These are phyloP conservation scores for Copromyces sp. DNA, from an alignment of 495 filamentous ascomycete species.

Conservation along the genomic window DNA sequence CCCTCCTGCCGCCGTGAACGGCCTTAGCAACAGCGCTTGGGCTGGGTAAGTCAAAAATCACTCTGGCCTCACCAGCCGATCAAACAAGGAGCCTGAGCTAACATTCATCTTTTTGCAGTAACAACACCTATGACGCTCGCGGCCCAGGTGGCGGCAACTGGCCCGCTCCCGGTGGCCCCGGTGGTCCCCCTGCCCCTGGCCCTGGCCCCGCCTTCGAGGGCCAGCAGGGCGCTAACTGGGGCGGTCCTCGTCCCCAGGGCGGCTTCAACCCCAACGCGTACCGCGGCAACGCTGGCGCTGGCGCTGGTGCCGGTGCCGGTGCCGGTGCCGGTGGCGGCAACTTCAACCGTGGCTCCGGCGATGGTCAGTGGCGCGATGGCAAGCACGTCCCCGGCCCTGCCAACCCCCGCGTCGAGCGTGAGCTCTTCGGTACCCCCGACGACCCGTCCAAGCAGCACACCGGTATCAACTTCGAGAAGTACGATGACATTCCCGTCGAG, in stretches of 20 bases:
- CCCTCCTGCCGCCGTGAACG: conserved; percentile 29
- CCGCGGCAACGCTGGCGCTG: conserved; percentile 52
- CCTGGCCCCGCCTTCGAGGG: conserved; percentile 19
- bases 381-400: conserved; percentile 86
- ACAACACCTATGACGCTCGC: conserved; percentile 35
- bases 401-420: conserved; percentile 84
- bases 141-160: conserved; percentile 8
- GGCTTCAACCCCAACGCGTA: conserved; percentile 48
- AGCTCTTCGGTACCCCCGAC: conserved; percentile 88
- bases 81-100: conserved; percentile 4
- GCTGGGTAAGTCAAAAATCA: conserved; percentile 40
- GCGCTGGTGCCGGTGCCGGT: conserved; percentile 29
- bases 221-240: conserved; percentile 11
- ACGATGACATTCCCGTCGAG: conserved; percentile 97
- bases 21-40: conserved; percentile 54
- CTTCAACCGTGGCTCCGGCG: conserved; percentile 67
- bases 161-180: conserved; percentile 17
- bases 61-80: neutral
- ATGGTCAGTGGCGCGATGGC: conserved; percentile 92
- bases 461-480: conserved; percentile 99
- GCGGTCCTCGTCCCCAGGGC: conserved; percentile 2
- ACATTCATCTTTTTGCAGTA: conserved; percentile 18
- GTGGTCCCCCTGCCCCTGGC: too few species aligned
- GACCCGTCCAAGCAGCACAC: conserved; percentile 91
- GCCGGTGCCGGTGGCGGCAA: conserved; percentile 39